Percentiles rank a stretch among this genome's conserved stretches.
Conservation (phyloP, 805 yeast species). For the Peterozyma xylosa region DNA sequence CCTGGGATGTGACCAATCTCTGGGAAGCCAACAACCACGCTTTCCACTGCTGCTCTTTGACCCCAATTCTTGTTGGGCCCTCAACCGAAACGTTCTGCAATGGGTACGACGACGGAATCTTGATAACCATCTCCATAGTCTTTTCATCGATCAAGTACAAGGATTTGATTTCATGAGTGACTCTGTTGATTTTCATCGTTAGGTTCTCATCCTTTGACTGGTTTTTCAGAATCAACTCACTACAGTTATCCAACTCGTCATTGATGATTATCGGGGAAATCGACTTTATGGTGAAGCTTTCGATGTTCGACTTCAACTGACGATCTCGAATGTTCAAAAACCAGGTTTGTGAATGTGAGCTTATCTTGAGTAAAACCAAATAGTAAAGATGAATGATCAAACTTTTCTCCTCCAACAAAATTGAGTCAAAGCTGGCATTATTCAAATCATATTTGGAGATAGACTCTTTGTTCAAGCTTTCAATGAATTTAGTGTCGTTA, state of each 20-base stretch:
- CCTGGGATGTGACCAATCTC: constrained; percentile 66
- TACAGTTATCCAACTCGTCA: constrained; percentile 42
- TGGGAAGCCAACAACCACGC: constrained; percentile 94
- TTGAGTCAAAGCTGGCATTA: constrained; percentile 19
- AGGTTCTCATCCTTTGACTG: constrained; percentile 32
- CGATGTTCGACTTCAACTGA: constrained; percentile 52
- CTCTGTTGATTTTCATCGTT: constrained; percentile 53
- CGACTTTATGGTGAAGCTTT: constrained; percentile 49
- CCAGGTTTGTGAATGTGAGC: constrained; percentile 61
- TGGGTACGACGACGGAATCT: constrained; percentile 73
- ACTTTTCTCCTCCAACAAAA: constrained; percentile 28
- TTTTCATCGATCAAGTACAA: constrained; percentile 81
- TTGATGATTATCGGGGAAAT: constrained; percentile 61
- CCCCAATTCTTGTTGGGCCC: constrained; percentile 79
- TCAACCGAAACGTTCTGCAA: constrained; percentile 64
- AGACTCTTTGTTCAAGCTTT: constrained; percentile 11
- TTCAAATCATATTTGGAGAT: background rate
- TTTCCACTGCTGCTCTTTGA: constrained; percentile 87
- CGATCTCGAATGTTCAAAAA: constrained; percentile 62
- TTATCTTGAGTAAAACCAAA: constrained; percentile 39
- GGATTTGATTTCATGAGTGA: constrained; percentile 63
- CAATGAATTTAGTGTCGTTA: constrained; percentile 16
- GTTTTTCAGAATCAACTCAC: constrained; percentile 30
- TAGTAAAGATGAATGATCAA: constrained; percentile 45
- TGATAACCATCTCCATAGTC: constrained; percentile 68